phyloP scores from a whole-genome alignment of 1,284 basidiomycete genomes.

The Testicularia cyperi region DNA sequence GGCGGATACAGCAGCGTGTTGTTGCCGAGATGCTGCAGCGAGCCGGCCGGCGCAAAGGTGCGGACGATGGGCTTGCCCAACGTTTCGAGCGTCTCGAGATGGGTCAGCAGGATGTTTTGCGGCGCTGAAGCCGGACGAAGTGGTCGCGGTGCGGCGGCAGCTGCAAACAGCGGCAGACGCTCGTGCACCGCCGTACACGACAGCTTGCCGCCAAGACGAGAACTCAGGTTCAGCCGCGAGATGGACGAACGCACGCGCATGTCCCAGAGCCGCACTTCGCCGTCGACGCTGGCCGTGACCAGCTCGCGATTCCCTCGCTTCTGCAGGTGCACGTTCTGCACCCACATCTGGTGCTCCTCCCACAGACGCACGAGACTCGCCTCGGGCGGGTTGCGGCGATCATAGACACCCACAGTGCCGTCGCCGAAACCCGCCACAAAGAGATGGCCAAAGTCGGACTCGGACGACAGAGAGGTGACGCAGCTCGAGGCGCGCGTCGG shows the following conservation, averaged over 20 bases:
- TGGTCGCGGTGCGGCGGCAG: constrained; percentile 52
- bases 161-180: constrained; percentile 79
- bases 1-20: constrained; percentile 22
- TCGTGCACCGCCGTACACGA: constrained; percentile 86
- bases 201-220: constrained; percentile 61
- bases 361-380: constrained; percentile 81
- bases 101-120: constrained; percentile 36
- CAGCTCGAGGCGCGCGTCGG: constrained; percentile 87
- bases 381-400: constrained; percentile 81
- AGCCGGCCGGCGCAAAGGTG: constrained; percentile 25
- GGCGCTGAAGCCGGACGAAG: constrained; percentile 17
- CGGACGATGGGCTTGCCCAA: constrained; percentile 28
- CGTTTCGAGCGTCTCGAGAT: constrained; percentile 32
- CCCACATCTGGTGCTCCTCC: constrained; percentile 78
- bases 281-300: constrained; percentile 87
- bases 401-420: constrained; percentile 86
- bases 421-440: constrained; percentile 92
- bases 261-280: constrained; percentile 91
- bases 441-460: constrained; percentile 74
- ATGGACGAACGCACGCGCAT: constrained; percentile 74
- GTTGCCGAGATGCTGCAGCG: constrained; percentile 22
- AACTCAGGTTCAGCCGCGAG: constrained; percentile 68
- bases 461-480: constrained; percentile 80
- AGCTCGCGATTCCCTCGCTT: constrained; percentile 73
- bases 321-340: constrained; percentile 87